These are phyloP conservation scores for Arabidopsis thaliana DNA, from an alignment of 345 rosid species.

Conservation along the genomic window TAIR10.1 NC_003070.9:21319001-21319500, in stretches of 20 bases:
- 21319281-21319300: neutral
- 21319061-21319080: neutral
- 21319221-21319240: neutral
- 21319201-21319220: neutral
- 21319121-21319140: neutral
- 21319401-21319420: neutral
- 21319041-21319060: neutral
- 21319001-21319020: neutral
- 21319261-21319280: neutral
- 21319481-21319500: slow-evolving; percentile 1
- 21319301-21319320: neutral
- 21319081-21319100: neutral
- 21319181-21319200: neutral
- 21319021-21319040: neutral
- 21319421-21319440: no score
- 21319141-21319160: neutral
- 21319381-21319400: neutral
- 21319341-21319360: neutral
- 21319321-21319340: slow-evolving; percentile 19
- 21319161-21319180: neutral
- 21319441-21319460: no score
- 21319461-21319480: slow-evolving; percentile 16
- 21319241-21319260: neutral
- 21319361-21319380: slow-evolving; percentile 30
- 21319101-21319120: neutral